phyloP scores from a whole-genome alignment of 78 protist genomes.

The Dictyostelium capitatum region DNA sequence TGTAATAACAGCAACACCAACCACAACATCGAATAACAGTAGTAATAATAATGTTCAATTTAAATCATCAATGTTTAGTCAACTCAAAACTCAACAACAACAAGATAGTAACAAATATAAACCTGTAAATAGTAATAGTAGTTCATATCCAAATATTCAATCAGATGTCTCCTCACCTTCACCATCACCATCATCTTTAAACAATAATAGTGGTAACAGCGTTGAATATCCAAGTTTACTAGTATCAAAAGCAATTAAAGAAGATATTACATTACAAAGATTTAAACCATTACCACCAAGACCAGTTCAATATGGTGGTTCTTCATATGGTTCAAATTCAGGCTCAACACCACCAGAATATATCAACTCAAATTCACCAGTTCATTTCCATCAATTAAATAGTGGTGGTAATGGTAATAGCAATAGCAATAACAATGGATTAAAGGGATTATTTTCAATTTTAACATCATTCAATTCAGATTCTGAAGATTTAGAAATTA shows the following conservation, averaged over 20 bases:
- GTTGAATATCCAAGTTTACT: not conserved
- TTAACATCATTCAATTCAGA: conserved; percentile 25
- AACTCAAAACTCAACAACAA: conserved; percentile 32
- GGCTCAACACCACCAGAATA: not conserved
- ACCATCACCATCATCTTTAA: not conserved
- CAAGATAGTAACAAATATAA: not conserved
- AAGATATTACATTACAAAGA: conserved; percentile 65
- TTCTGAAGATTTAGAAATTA: not conserved
- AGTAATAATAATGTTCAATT: not conserved
- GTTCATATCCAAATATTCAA: conserved; percentile 40
- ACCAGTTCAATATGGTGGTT: not conserved
- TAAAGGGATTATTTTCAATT: conserved; percentile 18
- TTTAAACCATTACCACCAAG: conserved; percentile 69
- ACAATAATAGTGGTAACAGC: not conserved
- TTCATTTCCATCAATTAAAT: not conserved
- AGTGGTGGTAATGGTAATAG: not conserved
- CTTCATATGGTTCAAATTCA: not conserved
- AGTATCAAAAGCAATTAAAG: conserved; percentile 9
- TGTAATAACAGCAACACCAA: not conserved
- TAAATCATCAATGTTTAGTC: conserved; percentile 45
- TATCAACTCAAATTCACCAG: not conserved
- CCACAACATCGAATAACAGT: not conserved
- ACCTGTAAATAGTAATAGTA: not conserved
- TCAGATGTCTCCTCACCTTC: not conserved
- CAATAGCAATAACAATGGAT: not conserved